Conservation (phyloP, 2,329 filamentous ascomycete genomes). For the Fusarium pseudocircinatum region DNA sequence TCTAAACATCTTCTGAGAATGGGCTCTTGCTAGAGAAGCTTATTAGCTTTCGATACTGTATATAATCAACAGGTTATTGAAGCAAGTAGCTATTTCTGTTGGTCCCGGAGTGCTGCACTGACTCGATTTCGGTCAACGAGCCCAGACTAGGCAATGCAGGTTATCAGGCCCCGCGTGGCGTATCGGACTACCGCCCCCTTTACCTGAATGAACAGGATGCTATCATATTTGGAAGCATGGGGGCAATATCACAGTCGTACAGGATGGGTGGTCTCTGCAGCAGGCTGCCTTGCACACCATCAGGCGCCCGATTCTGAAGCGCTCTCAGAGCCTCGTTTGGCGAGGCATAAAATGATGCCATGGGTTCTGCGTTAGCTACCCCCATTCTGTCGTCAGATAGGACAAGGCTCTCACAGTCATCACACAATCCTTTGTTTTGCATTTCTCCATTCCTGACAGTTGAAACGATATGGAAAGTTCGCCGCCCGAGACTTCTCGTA, state of each 20-base stretch:
- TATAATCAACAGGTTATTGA: fast-evolving
- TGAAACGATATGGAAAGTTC: too few relatives aligned
- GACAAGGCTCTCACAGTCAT: neutral
- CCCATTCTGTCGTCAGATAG: neutral
- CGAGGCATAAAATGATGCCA: neutral
- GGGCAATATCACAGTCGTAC: neutral
- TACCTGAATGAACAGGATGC: neutral
- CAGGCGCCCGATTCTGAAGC: too few relatives aligned
- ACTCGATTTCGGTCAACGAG: too few relatives aligned
- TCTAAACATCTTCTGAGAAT: too few relatives aligned
- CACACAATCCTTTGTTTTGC: neutral
- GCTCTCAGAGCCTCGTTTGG: neutral
- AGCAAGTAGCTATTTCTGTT: too few relatives aligned
- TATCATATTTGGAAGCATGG: neutral
- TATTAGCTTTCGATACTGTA: too few relatives aligned
- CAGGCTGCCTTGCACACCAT: neutral
- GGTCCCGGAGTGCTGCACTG: too few relatives aligned
- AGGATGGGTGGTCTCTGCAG: neutral
- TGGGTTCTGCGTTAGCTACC: neutral
- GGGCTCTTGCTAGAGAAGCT: fast-evolving
- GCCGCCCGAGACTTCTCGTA: fast-evolving
- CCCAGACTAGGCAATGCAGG: too few relatives aligned
- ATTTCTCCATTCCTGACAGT: neutral
- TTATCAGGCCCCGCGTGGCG: too few relatives aligned
- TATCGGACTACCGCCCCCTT: too few relatives aligned